Conservation (phyloP, 805 yeast species). For the Martiniozyma abietophila region DNA sequence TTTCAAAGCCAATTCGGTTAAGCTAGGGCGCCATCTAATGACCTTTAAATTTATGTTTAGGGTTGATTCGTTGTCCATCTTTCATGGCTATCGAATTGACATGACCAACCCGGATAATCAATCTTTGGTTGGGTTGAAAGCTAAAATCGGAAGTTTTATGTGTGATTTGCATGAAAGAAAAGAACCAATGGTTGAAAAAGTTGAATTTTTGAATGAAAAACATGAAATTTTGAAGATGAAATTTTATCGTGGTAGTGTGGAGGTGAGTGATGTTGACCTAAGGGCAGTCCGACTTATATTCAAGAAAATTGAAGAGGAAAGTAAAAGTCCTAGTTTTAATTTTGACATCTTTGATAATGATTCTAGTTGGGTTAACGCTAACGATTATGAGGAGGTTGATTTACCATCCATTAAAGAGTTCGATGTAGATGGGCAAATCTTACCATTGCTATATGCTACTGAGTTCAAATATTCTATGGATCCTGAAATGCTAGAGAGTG, state of each 20-base stretch:
- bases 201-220: constrained; percentile 39
- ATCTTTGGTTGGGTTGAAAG: constrained; percentile 59
- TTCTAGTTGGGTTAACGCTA: constrained; percentile 48
- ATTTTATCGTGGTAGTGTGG: constrained; percentile 54
- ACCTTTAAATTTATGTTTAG: constrained; percentile 72
- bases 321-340: constrained; percentile 2
- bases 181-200: constrained; percentile 37
- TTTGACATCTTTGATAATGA: constrained; percentile 43
- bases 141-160: constrained; percentile 40
- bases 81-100: constrained; percentile 56
- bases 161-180: constrained; percentile 58
- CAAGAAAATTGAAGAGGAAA: constrained; percentile 7
- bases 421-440: constrained; percentile 35
- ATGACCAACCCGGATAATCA: constrained; percentile 31
- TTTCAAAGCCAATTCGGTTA: constrained; percentile 42
- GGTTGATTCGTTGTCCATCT: constrained; percentile 59
- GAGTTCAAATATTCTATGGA: constrained; percentile 61
- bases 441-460: constrained; percentile 63
- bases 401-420: constrained; percentile 29
- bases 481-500: constrained; percentile 24
- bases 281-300: constrained; percentile 45
- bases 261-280: constrained; percentile 46
- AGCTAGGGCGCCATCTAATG: constrained; percentile 64
- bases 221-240: constrained; percentile 47
- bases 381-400: constrained; percentile 54